Evolutionary conservation across 2,329 filamentous ascomycete genomes (phyloP).

Genomic region (Aspergillus novofumigatus): DNA sequence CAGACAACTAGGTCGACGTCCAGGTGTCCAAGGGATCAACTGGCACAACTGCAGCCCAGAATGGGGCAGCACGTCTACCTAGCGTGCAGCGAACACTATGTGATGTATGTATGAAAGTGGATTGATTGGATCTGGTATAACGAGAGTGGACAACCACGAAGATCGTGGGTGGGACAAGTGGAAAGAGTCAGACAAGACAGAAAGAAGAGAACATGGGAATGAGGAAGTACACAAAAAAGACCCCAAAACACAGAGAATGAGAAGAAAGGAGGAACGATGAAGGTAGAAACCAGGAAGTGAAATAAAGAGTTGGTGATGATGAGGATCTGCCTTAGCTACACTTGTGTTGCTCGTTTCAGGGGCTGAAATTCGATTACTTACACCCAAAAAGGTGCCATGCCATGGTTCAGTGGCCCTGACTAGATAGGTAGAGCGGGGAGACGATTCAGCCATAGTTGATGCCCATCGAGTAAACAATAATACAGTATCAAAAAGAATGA

Average conservation of each 20-base stretch:
- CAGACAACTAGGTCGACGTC: constrained; percentile 3
- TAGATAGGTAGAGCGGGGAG: neutral
- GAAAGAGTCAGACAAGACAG: neutral
- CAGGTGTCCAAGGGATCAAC: constrained; percentile 17
- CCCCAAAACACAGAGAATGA: neutral
- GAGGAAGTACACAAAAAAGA: neutral
- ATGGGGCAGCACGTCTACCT: constrained; percentile 16
- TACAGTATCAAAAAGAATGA: neutral
- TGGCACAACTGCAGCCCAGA: constrained; percentile 11
- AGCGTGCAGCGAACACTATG: constrained; percentile 17
- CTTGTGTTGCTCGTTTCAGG: constrained; percentile 20
- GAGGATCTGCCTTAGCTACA: constrained; percentile 15
- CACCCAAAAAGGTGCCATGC: constrained; percentile 9
- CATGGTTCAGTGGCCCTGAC: constrained; percentile 10
- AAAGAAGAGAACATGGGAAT: neutral
- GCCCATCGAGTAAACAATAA: neutral
- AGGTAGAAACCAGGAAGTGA: constrained; percentile 1
- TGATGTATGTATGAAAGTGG: constrained; percentile 6
- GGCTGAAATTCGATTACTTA: constrained; percentile 19
- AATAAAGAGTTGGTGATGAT: constrained; percentile 12
- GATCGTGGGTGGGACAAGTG: neutral
- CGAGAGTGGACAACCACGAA: neutral
- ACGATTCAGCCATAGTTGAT: neutral
- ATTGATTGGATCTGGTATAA: constrained; percentile 3
- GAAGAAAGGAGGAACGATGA: constrained; percentile 3